Evolutionary conservation across 441 rosid species (phyloP).

Genomic region (Pelargonium cotyledonis): DNA sequence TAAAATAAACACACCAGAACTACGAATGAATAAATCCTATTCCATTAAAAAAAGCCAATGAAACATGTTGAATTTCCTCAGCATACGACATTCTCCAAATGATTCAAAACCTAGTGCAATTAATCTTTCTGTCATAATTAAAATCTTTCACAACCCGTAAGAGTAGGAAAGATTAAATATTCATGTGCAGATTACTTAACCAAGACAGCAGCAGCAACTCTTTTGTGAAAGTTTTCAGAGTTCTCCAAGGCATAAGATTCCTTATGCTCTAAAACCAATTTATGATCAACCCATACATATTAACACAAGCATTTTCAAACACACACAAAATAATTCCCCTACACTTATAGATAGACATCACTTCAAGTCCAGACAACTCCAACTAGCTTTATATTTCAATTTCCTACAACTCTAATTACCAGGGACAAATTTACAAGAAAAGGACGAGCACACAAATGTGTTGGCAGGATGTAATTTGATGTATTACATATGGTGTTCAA

Average conservation of each 20-base stretch:
- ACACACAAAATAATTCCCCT: no score
- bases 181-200: background rate
- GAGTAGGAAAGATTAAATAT: background rate
- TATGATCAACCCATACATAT: no score
- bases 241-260: no score
- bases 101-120: background rate
- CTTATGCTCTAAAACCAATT: no score
- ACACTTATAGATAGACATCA: no score
- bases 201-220: no score
- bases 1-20: background rate
- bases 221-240: background rate
- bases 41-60: background rate
- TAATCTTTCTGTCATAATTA: background rate
- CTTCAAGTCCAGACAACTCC: no score
- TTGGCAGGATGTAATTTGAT: background rate
- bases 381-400: background rate
- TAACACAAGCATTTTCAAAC: no score
- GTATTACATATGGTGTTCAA: background rate
- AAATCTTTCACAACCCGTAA: background rate
- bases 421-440: background rate
- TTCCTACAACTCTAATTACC: background rate
- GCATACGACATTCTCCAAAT: background rate
- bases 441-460: background rate
- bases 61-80: background rate
- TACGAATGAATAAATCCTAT: background rate